Evolutionary conservation across 2,329 filamentous ascomycete genomes (phyloP).

Genomic region (Teratosphaeria epicoccoides): DNA sequence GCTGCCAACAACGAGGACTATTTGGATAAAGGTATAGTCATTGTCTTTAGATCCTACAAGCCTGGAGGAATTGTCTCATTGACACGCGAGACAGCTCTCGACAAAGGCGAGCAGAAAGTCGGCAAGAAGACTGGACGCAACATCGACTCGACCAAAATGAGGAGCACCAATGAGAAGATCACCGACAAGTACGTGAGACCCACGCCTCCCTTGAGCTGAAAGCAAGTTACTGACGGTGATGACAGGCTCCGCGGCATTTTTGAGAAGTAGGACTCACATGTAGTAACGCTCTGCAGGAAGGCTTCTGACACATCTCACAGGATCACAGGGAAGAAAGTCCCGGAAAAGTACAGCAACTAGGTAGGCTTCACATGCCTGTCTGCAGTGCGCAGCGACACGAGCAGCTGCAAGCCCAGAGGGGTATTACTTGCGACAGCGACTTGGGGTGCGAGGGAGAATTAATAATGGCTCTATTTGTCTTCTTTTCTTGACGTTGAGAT

Average conservation of each 20-base stretch:
- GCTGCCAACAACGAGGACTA: no score
- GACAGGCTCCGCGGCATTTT: constrained; percentile 8
- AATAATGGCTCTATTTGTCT: background rate
- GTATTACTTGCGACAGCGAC: background rate
- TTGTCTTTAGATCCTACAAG: no score
- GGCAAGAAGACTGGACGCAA: constrained; percentile 7
- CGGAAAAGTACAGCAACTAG: constrained; percentile 11
- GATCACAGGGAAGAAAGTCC: constrained; percentile 12
- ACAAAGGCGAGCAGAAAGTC: constrained; percentile 7
- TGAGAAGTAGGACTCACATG: constrained; percentile 6
- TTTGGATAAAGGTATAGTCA: no score
- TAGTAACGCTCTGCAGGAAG: background rate
- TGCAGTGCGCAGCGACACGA: background rate
- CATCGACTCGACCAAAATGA: constrained; percentile 8
- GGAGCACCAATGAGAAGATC: constrained; percentile 12
- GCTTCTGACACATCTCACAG: background rate
- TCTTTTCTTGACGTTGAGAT: background rate
- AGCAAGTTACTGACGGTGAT: constrained; percentile 1
- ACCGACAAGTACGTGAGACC: constrained; percentile 1
- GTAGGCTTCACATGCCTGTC: background rate
- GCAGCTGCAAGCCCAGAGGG: background rate
- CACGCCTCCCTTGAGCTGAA: background rate
- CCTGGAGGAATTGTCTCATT: no score
- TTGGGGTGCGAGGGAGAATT: background rate
- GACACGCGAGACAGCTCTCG: no score